Base-by-base conservation (phyloP, 495 filamentous ascomycete species). In the Aspergillus steynii region DNA sequence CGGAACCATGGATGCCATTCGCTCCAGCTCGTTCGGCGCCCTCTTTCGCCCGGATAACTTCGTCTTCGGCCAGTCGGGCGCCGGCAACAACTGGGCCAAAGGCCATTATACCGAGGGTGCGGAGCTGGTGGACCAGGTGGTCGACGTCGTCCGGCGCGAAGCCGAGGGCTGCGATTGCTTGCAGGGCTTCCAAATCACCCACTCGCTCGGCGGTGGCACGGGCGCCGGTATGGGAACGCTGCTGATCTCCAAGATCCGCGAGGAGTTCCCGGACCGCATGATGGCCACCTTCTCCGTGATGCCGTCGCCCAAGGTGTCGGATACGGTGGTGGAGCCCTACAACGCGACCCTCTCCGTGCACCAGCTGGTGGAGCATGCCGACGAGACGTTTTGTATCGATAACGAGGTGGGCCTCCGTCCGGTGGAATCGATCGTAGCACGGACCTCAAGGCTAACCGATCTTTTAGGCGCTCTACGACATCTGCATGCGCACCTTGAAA, bases 21-120 rank as follows among this genome's bases (percentile, higher is more conserved):
- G 95, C 79, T 91, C 95, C 72, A 94, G 96, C 79, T 95, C 95
- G 63, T 98, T 98, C 80, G 95, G 95, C 71, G 90, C 96, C 83
- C 93, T 99, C 73, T 99, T 99, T 91, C 93, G 95, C 69, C 95
- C 95, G 71, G 95, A 99, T 85, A 99, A 99, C 88, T 98, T 99
- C 83, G 91, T 99, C 75, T 98, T 98, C 82, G 95, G 95, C 65
- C 95, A 99, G 83, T 98, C 95, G 65, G 94, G 95, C 85, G 95
- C 95, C 71, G 95, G 95, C 82, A 99, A 99, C 91, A 99, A 98
- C 85, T 99, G 95, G 95, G 95, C 95, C 76, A 99, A 99, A 88
- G 95, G 95, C 77, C 95, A 99, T 81, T 99, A 99, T 87, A 99
- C 95, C 60, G 95, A 99, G 85, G 95, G 95, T 85, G 95, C 95